phyloP scores from a whole-genome alignment of 1,139 yeast genomes.

The Debaryomyces psychrophilus region DNA sequence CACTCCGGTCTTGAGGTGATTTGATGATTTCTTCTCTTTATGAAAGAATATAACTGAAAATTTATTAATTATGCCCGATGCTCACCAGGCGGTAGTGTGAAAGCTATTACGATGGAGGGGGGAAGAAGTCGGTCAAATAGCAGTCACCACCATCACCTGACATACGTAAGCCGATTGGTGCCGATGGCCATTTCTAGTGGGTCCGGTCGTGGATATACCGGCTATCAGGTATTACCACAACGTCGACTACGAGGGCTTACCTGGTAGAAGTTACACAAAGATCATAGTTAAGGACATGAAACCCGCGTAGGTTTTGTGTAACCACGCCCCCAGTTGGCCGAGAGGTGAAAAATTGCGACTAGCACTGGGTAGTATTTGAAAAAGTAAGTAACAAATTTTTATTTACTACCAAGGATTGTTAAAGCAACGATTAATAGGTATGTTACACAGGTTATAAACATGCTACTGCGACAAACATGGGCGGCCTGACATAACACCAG shows the following conservation, averaged over 20 bases:
- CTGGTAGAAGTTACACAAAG: constrained; percentile 1
- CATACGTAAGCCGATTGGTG: neutral
- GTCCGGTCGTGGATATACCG: neutral
- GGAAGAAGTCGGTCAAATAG: constrained; percentile 1
- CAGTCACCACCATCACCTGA: constrained; percentile 25
- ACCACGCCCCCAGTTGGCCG: neutral
- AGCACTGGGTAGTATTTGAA: constrained; percentile 4
- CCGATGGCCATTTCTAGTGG: neutral
- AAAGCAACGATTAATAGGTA: constrained; percentile 11
- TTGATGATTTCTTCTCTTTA: constrained; percentile 11
- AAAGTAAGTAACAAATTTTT: constrained; percentile 9
- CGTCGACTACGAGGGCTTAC: neutral
- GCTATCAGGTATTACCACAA: neutral
- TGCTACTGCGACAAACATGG: neutral
- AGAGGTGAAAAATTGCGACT: constrained; percentile 14
- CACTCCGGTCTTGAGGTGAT: constrained; percentile 83
- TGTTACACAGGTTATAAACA: constrained; percentile 3
- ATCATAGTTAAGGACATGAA: constrained; percentile 9
- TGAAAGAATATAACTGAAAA: constrained; percentile 12
- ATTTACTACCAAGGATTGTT: constrained; percentile 10
- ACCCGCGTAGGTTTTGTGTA: constrained; percentile 12
- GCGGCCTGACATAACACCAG: neutral
- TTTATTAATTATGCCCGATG: constrained; percentile 7
- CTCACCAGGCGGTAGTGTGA: constrained; percentile 7
- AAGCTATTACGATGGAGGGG: constrained; percentile 8